Evolutionary conservation across 257 asterid genomes (phyloP).

Genomic region (Solanum chiquidenum): DNA sequence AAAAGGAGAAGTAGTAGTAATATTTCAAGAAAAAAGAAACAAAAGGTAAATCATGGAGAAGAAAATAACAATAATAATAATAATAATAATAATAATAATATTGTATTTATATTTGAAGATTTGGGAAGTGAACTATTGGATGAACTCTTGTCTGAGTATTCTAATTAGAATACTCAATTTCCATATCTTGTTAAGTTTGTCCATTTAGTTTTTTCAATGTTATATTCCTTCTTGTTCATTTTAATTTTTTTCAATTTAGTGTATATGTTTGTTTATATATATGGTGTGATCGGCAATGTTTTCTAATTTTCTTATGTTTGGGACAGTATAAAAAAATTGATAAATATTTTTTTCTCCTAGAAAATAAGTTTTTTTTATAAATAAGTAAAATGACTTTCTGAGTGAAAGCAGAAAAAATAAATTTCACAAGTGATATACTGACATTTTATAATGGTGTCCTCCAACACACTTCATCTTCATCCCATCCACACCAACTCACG

Average conservation of each 20-base stretch:
- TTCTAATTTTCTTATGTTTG: no score
- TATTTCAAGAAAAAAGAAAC: background rate
- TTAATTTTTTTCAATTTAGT: background rate
- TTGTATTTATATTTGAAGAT: constrained; percentile 13
- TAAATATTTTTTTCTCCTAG: no score
- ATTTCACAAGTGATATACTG: background rate
- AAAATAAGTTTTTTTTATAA: no score
- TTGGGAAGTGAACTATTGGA: constrained; percentile 29
- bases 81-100: background rate
- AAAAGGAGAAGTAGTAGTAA: background rate
- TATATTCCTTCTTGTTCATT: background rate
- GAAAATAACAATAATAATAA: background rate
- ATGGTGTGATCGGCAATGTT: background rate
- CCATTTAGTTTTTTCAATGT: background rate
- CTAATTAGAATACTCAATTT: background rate
- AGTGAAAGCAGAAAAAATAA: background rate
- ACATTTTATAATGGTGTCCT: background rate
- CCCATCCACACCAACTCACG: background rate
- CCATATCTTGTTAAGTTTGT: background rate
- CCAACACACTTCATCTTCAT: background rate
- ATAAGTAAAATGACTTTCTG: no score
- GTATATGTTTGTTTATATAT: background rate
- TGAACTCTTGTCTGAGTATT: constrained; percentile 5
- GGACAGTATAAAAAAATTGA: no score
- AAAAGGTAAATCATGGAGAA: background rate